Evolutionary conservation across 345 rosid species (phyloP), one percentile per base, ranked within the genome.

Genomic region (Schrenkiella parvula): DNA sequence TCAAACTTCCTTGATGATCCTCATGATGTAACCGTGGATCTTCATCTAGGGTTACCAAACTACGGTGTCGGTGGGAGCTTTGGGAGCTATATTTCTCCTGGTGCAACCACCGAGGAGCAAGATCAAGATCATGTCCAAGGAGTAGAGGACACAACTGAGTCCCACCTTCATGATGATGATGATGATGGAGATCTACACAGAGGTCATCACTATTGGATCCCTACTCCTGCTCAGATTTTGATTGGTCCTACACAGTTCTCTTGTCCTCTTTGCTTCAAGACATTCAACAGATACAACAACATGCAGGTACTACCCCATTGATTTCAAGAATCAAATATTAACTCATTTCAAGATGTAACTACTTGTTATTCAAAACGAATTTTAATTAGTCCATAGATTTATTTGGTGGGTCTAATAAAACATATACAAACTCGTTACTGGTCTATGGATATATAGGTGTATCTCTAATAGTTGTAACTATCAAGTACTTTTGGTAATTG

Each of bases 261-360:
- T 34, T 95, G 99, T 60, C 98, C 99, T 55, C 88, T 95, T 52
- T 95, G 99, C 87, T 89, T 86, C 90, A 95, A 95, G 82, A 90
- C 98, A 75, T 95, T 95, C 92, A 95, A 95, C 81, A 83, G 99
- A 84, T 95, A 95, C 88, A 92, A 92, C 82, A 95, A 92, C 89
- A 95, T 95, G 98, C 98, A 95, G 93, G 99, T 92, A 79, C 62
- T 23, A 56, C 42, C 18, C 8, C 28, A 56, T 18, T 34, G 41
- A 32, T 8, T n/a, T 9, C 39, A 29, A 29, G 22, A 29, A 29
- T 29, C 2, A 54, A 56, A 21, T 34, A 6, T 34, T 5, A 56
- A 11, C 14, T 32, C 26, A 22, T 25, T n/a, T 28, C 22, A 39
- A 26, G 17, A 48, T 60, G 35, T 60, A 15, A 70, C 17, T 8